Conservation (phyloP, 345 rosid species). For the Abelmoschus esculentus region DNA sequence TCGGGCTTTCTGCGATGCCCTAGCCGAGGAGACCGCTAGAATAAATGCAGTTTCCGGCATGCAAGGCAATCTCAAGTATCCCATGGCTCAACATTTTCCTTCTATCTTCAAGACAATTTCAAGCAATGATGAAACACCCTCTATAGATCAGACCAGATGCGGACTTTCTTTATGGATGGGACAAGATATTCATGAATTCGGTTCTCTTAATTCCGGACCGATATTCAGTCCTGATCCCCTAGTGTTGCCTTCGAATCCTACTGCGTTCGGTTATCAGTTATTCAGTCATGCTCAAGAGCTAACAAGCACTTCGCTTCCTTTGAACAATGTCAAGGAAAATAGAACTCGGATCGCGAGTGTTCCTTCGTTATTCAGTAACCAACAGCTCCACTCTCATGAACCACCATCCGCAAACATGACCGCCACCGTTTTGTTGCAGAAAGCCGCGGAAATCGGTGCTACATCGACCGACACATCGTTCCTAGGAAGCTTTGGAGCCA, state of each 20-base stretch:
- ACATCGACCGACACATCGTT: constrained; percentile 52
- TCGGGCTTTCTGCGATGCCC: constrained; percentile 92
- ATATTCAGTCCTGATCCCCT: constrained; percentile 12
- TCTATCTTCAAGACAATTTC: constrained; percentile 55
- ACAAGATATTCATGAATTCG: constrained; percentile 31
- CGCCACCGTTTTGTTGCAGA: constrained; percentile 88
- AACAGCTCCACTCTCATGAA: constrained; percentile 26
- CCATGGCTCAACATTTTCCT: constrained; percentile 42
- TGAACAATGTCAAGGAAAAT: constrained; percentile 26
- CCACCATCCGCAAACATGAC: constrained; percentile 52
- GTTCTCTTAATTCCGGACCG: constrained; percentile 21
- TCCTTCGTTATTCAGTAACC: constrained; percentile 67
- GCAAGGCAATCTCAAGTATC: constrained; percentile 27
- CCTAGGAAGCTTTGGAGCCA: constrained; percentile 39
- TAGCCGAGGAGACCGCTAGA: constrained; percentile 92
- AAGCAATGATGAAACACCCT: constrained; percentile 12
- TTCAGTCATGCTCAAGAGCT: constrained; percentile 17
- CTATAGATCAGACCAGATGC: constrained; percentile 23
- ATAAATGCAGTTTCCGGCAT: constrained; percentile 61
- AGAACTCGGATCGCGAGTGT: constrained; percentile 39
- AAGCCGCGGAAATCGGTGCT: constrained; percentile 82
- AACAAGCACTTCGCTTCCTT: constrained; percentile 30
- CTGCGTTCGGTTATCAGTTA: constrained; percentile 29
- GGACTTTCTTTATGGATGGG: constrained; percentile 41
- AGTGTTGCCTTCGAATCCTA: neutral